Percentiles rank a stretch among this genome's conserved stretches.
Conservation (phyloP, 2,329 filamentous ascomycete species). For the Talaromyces sp. region DNA sequence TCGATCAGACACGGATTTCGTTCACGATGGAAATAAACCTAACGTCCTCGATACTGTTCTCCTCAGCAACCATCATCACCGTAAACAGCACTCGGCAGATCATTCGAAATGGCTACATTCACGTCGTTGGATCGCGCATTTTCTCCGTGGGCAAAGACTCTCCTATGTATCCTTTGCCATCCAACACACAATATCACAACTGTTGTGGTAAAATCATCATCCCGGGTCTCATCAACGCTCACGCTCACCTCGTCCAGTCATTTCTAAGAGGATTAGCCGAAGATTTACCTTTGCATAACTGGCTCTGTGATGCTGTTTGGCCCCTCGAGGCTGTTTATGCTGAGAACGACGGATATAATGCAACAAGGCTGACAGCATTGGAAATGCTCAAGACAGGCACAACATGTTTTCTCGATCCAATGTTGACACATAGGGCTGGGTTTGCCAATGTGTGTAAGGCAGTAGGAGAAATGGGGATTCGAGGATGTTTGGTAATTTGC, state of each 20-base stretch:
- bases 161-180: neutral
- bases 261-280: conserved; percentile 29
- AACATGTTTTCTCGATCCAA: conserved; percentile 34
- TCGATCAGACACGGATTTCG: too few relatives aligned
- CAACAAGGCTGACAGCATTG: conserved; percentile 28
- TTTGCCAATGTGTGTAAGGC: conserved; percentile 26
- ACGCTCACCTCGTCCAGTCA: conserved; percentile 33
- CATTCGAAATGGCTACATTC: conserved; percentile 15
- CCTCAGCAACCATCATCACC: conserved; percentile 17
- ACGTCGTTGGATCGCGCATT: conserved; percentile 5
- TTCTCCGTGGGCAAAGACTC: neutral
- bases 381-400: conserved; percentile 37
- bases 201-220: conserved; percentile 29
- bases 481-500: conserved; percentile 24
- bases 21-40: neutral
- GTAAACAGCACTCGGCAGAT: conserved; percentile 16
- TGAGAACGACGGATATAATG: conserved; percentile 29
- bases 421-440: conserved; percentile 26
- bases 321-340: conserved; percentile 32
- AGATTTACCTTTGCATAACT: conserved; percentile 22
- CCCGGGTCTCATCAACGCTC: conserved; percentile 33
- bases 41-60: conserved; percentile 12
- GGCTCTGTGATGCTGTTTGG: conserved; percentile 33
- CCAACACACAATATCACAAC: conserved; percentile 18
- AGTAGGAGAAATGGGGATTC: conserved; percentile 29